Evolutionary conservation across 345 rosid genomes (phyloP).

Genomic region (Kandelia obovata): DNA sequence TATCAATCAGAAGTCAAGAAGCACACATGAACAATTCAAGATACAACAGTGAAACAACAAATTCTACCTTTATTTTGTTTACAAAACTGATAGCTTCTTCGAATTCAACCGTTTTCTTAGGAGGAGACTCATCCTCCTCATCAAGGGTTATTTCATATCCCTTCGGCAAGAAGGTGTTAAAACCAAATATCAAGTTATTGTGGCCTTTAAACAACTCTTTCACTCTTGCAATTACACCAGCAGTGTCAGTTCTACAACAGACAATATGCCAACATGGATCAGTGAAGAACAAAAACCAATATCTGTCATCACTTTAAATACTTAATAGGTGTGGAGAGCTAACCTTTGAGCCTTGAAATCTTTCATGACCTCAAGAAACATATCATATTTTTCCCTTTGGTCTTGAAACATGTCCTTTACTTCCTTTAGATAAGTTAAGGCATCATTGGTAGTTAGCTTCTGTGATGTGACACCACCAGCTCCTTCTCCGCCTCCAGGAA

Average conservation of each 20-base stretch:
- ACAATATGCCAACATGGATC: background rate
- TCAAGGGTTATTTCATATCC: conserved; percentile 86
- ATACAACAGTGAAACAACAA: conserved; percentile 3
- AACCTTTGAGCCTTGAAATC: conserved; percentile 96
- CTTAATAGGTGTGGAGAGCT: background rate
- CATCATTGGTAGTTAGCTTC: conserved; percentile 80
- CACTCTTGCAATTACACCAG: conserved; percentile 90
- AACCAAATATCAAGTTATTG: conserved; percentile 79
- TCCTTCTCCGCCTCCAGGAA: conserved; percentile 18
- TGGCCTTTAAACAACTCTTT: conserved; percentile 91
- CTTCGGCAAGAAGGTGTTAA: conserved; percentile 92
- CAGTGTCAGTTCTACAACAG: conserved; percentile 74
- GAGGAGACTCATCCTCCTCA: conserved; percentile 69
- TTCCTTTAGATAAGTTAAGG: conserved; percentile 73
- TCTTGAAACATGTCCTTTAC: conserved; percentile 95
- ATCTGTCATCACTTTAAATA: background rate
- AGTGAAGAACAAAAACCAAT: conserved; percentile 13
- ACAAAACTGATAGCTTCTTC: conserved; percentile 95
- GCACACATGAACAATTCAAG: conserved; percentile 6
- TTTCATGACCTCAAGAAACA: conserved; percentile 90
- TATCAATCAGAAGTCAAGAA: conserved; percentile 8
- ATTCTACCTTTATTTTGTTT: conserved; percentile 84
- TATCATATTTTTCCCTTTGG: conserved; percentile 81
- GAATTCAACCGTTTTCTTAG: conserved; percentile 88
- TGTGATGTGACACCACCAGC: conserved; percentile 26